A percentile compares a stretch with the other conserved stretches of the same genome.
phyloP scores from a whole-genome alignment of 139 green algal genomes.

The Zygnema circumcarinatum region DNA sequence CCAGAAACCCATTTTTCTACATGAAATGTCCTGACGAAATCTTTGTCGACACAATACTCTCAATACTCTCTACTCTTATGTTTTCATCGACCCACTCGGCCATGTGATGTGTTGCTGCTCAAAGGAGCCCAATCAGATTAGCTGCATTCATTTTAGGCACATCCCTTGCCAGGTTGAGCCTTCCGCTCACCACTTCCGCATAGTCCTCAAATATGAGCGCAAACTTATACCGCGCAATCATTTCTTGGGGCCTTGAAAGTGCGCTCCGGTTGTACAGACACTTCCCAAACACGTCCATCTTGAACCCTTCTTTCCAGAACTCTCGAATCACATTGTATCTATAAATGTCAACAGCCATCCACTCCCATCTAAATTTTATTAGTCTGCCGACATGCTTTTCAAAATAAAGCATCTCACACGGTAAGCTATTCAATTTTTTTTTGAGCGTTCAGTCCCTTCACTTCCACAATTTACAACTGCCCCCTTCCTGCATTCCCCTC shows the following conservation, averaged over 20 bases:
- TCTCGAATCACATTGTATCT: background rate
- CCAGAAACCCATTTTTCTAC: background rate
- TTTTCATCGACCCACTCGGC: background rate
- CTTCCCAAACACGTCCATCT: background rate
- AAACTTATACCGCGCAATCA: background rate
- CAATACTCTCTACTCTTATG: conserved; percentile 5
- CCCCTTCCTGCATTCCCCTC: no score
- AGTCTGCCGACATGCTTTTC: no score
- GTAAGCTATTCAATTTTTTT: no score
- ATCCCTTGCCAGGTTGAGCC: no score
- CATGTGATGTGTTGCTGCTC: no score
- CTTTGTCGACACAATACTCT: background rate
- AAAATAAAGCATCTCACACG: no score
- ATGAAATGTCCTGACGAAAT: background rate
- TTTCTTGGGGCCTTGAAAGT: background rate
- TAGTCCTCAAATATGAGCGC: conserved; percentile 5
- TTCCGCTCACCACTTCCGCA: background rate
- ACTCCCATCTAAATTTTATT: no score
- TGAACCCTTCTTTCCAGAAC: background rate
- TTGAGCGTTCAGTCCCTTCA: no score
- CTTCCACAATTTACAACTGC: no score
- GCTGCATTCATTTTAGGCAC: no score
- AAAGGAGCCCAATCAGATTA: no score
- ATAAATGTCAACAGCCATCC: background rate
- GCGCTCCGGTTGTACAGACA: background rate